Percentiles rank a stretch among this genome's conserved stretches.
These are phyloP conservation scores for Podaxis pistillaris DNA, from an alignment of 768 basidiomycete species.

Conservation along the genomic window DNA sequence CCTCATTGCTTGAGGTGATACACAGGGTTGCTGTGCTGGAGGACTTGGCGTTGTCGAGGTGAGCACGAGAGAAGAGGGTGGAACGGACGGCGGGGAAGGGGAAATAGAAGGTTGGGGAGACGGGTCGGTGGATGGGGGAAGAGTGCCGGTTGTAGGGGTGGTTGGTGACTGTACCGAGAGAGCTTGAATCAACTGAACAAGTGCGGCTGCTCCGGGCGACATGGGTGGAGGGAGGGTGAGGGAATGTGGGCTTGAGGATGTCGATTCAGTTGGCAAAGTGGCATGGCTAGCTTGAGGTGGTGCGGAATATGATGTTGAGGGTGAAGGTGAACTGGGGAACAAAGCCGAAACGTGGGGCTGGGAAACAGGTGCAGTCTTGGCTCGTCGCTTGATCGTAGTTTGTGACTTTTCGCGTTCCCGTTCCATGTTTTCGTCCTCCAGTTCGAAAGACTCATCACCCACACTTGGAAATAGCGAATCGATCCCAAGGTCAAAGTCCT, in stretches of 20 bases:
- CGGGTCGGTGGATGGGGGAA: not conserved
- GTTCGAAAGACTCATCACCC: slow-evolving; percentile 7
- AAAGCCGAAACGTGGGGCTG: slow-evolving; percentile 37
- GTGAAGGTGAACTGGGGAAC: slow-evolving; percentile 37
- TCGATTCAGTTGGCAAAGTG: not conserved
- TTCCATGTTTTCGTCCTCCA: slow-evolving; percentile 3
- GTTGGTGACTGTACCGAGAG: slow-evolving; percentile 13
- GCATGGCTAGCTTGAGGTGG: slow-evolving; percentile 1
- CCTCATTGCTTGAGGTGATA: slow-evolving; percentile 41
- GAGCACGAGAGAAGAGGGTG: slow-evolving; percentile 30
- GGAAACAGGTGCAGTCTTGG: slow-evolving; percentile 2
- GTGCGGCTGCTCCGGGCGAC: slow-evolving; percentile 12
- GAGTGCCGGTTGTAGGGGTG: not conserved
- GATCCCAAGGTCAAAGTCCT: slow-evolving; percentile 37
- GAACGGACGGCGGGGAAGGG: slow-evolving; percentile 16
- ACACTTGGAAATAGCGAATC: slow-evolving; percentile 31
- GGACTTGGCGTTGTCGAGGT: slow-evolving; percentile 19
- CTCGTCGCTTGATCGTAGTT: not conserved
- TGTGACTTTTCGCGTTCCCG: not conserved
- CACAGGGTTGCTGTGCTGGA: slow-evolving; percentile 23
- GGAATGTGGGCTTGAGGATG: not conserved
- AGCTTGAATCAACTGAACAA: slow-evolving; percentile 12
- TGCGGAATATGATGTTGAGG: slow-evolving; percentile 10
- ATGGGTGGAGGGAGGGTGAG: slow-evolving; percentile 21
- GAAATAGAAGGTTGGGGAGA: slow-evolving; percentile 17